Base-by-base conservation (phyloP, 768 basidiomycete genomes). In the Boletus huronensis region DNA sequence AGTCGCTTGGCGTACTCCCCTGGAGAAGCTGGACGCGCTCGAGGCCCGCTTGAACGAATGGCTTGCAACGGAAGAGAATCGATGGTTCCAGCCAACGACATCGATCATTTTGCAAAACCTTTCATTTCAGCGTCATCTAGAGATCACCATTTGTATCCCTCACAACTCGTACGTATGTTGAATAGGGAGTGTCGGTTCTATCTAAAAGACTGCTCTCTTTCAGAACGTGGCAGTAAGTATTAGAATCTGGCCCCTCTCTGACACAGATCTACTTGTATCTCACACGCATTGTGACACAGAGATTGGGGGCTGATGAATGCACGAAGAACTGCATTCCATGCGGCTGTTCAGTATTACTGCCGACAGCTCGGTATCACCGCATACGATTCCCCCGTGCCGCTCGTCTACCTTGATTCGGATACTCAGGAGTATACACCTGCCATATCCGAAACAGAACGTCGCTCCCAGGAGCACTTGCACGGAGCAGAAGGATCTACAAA, bases 291-390 rank as follows among this genome's bases (percentile, higher is more conserved):
- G 41, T 49, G 13, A 36, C 38, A 32, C 54, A 70, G 68, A 61
- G 82, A 84, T 67, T 91, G 88, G 88, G 79, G 81, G 25, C 70
- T 85, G 26, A 79, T 78, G 19, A 75, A 74, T 57, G 70, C 78
- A 11, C 81, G 88, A 44, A 83, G 80, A 64, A 91, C 89, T 1
- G 85, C 88, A 3, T 92, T 92, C 75, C 82, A 89, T 64, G 87
- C 87, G 9, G 89, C 90, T 1, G 84, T 83, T 21, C 82, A 88
- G 60, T 79, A 84, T 61, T 90, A 85, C 67, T 87, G 81, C 63
- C 80, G 76, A 50, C 81, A 88, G 64, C 79, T 90, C 9, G 84
- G 81, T 32, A 89, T 91, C 61, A 73, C 73, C 21, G 82, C 80
- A 58, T 76, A 75, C 69, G 78, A 82, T 61, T 77, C 88, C 2